A percentile compares a stretch with the other conserved stretches of the same genome.
These are phyloP conservation scores for Candida ovalis DNA, from an alignment of 805 yeast species.

Conservation along the genomic window DNA sequence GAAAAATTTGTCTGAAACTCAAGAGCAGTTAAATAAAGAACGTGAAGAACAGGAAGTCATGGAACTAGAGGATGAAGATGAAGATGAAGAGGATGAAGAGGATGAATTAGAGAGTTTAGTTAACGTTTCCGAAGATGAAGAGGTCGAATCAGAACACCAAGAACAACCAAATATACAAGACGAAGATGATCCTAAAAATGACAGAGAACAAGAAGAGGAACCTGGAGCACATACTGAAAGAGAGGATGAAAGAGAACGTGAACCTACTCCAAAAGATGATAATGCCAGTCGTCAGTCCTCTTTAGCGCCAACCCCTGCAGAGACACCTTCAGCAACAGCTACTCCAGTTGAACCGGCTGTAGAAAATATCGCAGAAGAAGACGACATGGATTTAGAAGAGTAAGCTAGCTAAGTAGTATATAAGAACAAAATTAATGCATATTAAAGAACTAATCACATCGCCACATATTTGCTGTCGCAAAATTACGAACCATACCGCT, in stretches of 20 bases:
- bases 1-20: slow-evolving; percentile 6
- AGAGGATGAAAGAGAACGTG: not conserved
- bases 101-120: slow-evolving; percentile 7
- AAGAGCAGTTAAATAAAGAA: slow-evolving; percentile 15
- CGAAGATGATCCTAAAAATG: not conserved
- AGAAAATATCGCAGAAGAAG: not conserved
- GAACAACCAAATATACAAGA: slow-evolving; percentile 6
- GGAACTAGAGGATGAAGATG: slow-evolving; percentile 14
- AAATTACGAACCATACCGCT: not conserved
- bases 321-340: not conserved
- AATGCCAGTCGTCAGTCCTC: not conserved
- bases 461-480: not conserved
- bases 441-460: no score
- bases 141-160: slow-evolving; percentile 7
- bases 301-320: not conserved
- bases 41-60: slow-evolving; percentile 9
- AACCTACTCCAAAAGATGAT: not conserved
- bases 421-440: not conserved
- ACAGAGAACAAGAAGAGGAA: not conserved
- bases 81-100: slow-evolving; percentile 13
- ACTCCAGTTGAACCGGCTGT: not conserved
- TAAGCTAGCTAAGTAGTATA: not conserved
- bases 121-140: slow-evolving; percentile 3
- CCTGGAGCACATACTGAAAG: not conserved
- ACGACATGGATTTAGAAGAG: slow-evolving; percentile 16